phyloP scores from a whole-genome alignment of 1,284 basidiomycete genomes.

The Waitea zeae region DNA sequence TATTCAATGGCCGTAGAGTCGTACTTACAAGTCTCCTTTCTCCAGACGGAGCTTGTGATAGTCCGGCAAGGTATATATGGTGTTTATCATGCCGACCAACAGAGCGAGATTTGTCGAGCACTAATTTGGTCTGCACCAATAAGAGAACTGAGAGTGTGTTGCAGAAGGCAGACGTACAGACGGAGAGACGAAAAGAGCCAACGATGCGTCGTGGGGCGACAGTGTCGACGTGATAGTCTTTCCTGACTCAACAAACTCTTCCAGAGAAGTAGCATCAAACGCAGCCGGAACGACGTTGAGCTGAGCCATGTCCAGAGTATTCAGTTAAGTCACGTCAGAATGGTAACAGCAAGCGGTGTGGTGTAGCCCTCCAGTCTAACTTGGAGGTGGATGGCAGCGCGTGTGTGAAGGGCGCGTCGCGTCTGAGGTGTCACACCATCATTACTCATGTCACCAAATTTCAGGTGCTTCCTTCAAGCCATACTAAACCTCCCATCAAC shows the following conservation, averaged over 20 bases:
- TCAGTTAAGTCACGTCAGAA: no score
- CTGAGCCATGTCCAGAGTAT: no score
- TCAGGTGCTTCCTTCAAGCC: no score
- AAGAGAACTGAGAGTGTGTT: background rate
- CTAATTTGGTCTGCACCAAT: background rate
- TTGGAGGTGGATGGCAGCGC: no score
- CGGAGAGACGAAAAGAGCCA: constrained; percentile 11
- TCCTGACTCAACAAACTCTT: constrained; percentile 11
- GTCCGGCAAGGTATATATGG: constrained; percentile 13
- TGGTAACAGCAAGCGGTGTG: no score
- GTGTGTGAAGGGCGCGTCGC: no score
- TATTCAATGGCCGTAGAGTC: background rate
- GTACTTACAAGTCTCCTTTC: constrained; percentile 16
- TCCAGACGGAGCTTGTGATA: constrained; percentile 11
- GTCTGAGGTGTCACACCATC: no score
- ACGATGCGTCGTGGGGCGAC: constrained; percentile 13
- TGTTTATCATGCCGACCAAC: constrained; percentile 6
- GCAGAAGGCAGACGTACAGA: constrained; percentile 7
- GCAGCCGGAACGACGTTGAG: constrained; percentile 12
- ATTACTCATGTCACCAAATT: no score
- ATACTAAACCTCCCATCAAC: no score
- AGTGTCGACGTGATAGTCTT: constrained; percentile 8
- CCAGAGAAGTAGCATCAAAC: constrained; percentile 8
- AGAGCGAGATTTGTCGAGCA: background rate
- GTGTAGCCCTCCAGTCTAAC: no score